Evolutionary conservation across 1,139 yeast species (phyloP), one percentile per base, ranked within the genome.

Genomic region (Scheffersomyces lignicola): DNA sequence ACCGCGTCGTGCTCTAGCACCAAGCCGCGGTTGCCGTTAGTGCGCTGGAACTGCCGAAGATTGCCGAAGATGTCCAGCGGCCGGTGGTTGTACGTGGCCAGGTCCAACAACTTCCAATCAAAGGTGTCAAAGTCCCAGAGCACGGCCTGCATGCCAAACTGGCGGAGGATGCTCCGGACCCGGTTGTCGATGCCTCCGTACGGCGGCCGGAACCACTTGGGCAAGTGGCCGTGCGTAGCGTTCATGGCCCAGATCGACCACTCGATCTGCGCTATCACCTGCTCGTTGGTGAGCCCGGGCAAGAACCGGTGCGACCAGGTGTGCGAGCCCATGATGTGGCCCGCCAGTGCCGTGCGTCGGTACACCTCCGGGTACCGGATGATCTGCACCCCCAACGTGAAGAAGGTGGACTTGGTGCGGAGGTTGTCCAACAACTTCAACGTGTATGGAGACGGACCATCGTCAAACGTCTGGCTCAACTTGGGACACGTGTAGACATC

Each of bases 231-330:
- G 0, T 88, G 85, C 0, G 97, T 89, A 3, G 97, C 96, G 61
- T 92, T 89, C 94, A 89, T 87, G 5, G 97, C 96, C 97, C 97
- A 90, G 24, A 89, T 80, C 2, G 95, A 83, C 98, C 97, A 90
- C 60, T 90, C 83, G 31, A 90, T 64, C 56, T 90, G 96, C 0
- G 97, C 96, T 40, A 85, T 80, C 14, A 90, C 78, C 43, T 87
- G 76, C 57, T 87, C 92, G 54, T 88, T 88, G 12, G 78, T 59
- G 39, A 90, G 66, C 1, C 80, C 62, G 1, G 97, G 97, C 42
- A 90, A 69, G 49, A 83, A 86, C 39, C 81, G 80, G 62, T 90
- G 97, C 4, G 92, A 80, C 96, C 97, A 90, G 1, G 97, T 88
- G 57, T 90, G 98, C 0, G 90, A 76, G 1, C 87, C 97, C 55